Evolutionary conservation across 352 stramenopile genomes (phyloP), one percentile per base, ranked within the genome.

Genomic region (Phytophthora aleatoria): DNA sequence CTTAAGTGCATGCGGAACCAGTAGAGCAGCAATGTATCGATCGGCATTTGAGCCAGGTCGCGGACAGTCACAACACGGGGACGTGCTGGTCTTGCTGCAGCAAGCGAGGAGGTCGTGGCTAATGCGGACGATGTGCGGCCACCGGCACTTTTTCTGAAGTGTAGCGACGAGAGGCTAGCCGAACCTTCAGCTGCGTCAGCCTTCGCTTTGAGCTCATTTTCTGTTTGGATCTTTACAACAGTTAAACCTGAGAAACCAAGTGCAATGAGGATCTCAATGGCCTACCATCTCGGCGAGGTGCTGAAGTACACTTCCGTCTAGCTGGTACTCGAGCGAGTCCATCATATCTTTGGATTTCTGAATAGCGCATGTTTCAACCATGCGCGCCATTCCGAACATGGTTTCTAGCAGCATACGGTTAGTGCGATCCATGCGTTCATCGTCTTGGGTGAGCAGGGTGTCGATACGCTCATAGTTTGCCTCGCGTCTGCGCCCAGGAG

Each of bases 331-430:
- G 24, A 94, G 80, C 15, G 83, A 89, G 57, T 94, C 85, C 78
- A 94, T 90, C 53, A 79, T 74, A 36, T 92, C 85, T 58, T 91
- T 94, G 28, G 81, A 79, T 73, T 90, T 87, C 50, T 94, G 85
- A 53, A 94, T 94, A n/a, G 85, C 78, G 38, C 79, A 85, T 27
- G 83, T 85, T 65, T 94, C 85, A 62, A 94, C 85, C 83, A 92
- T 92, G 3, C 85, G 82, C 16, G 85, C 85, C 85, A 94, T 94
- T 12, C 79, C 85, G 50, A 92, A 91, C 74, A 94, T 77, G 11
- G 81, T 90, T 55, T 94, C 85, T 9, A 92, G 64, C 35, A 94
- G 69, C 83, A 92, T 91, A 9, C 79, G 80, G 48, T 92, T 92
- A 9, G 78, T 79, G 3, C 80, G 78, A 64, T 88, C 78, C 70